Evolutionary conservation across 139 green algal genomes (phyloP).

Genomic region (Chlorella vulgaris): DNA sequence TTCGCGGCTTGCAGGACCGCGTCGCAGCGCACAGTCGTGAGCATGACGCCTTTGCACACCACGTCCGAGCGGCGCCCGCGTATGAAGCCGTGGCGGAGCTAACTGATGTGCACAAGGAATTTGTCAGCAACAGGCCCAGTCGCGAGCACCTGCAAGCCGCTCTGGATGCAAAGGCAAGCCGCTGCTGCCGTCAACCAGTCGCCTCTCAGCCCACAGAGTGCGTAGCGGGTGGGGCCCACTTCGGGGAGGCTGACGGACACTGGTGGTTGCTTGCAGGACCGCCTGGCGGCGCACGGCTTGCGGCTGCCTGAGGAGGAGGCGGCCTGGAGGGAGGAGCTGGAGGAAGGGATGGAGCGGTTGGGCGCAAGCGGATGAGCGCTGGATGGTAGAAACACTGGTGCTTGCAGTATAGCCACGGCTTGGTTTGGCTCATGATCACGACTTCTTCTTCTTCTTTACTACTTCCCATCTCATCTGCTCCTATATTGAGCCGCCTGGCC

Average conservation of each 20-base stretch:
- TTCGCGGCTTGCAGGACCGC: background rate
- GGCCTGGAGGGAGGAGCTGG: constrained; percentile 29
- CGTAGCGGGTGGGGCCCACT: background rate
- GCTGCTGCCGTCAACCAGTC: no score
- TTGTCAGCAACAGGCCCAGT: background rate
- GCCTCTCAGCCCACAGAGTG: background rate
- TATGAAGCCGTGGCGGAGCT: background rate
- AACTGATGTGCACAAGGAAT: constrained; percentile 5
- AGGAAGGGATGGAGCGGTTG: constrained; percentile 20
- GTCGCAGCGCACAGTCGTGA: background rate
- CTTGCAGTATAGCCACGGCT: background rate
- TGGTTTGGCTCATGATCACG: background rate
- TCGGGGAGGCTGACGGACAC: background rate
- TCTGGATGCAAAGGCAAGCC: constrained; percentile 29
- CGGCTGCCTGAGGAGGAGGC: constrained; percentile 20
- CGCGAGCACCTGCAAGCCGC: constrained; percentile 9
- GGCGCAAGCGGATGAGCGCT: background rate
- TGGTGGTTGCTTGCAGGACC: constrained; percentile 18
- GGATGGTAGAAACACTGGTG: background rate
- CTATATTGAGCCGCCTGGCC: no score
- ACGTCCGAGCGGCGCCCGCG: background rate
- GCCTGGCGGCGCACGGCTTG: constrained; percentile 10
- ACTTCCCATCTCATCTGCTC: no score
- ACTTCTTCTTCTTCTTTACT: no score
- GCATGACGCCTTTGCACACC: constrained; percentile 7